These are phyloP conservation scores for Didymella keratinophila DNA, from an alignment of 2,329 filamentous ascomycete genomes.

Conservation along the genomic window DNA sequence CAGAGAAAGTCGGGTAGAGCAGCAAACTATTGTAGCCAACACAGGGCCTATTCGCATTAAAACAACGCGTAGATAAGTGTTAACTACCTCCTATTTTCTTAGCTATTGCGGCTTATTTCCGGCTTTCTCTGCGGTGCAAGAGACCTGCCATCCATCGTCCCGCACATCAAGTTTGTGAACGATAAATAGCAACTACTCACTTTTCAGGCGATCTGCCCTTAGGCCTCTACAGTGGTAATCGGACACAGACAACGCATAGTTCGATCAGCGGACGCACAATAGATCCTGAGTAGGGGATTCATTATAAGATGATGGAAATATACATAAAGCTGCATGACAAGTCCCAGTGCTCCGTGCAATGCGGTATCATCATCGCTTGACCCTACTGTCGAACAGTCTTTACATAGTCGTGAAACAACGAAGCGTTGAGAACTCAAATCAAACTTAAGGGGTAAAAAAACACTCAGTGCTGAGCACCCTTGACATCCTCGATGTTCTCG, in stretches of 20 bases:
- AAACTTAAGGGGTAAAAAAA: background rate
- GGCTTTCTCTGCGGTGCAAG: no score
- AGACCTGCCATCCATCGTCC: no score
- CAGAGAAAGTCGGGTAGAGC: no score
- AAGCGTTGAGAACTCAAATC: background rate
- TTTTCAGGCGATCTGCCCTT: no score
- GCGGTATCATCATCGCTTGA: constrained; percentile 1
- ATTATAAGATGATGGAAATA: background rate
- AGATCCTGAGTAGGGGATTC: background rate
- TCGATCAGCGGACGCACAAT: background rate
- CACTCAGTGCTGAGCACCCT: constrained; percentile 9
- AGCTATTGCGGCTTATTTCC: no score
- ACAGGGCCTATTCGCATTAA: no score
- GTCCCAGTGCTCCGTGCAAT: constrained; percentile 13
- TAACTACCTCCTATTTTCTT: no score
- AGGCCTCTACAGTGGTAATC: no score
- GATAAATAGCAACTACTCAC: no score
- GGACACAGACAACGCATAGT: background rate
- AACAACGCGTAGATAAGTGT: no score
- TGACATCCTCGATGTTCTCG: constrained; percentile 11
- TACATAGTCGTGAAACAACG: constrained; percentile 2
- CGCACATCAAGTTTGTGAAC: no score
- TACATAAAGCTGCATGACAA: constrained; percentile 3
- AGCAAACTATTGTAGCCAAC: no score
- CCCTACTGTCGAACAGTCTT: constrained; percentile 1